Conservation (phyloP, 2,329 filamentous ascomycete genomes). For the Aspergillus sp. region DNA sequence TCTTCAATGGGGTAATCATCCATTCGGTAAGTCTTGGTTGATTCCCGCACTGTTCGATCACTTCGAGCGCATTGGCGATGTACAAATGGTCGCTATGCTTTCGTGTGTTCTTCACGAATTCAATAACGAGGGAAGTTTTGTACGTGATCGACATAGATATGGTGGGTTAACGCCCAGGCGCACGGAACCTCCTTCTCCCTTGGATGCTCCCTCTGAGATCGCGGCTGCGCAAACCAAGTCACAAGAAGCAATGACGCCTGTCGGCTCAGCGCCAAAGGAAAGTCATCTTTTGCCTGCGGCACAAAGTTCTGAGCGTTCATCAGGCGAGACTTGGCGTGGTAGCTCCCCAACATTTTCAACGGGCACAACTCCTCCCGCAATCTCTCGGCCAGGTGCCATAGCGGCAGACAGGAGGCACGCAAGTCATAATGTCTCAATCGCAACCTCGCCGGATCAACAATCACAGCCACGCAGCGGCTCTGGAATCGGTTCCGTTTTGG, state of each 20-base stretch:
- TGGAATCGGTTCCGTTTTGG: constrained; percentile 36
- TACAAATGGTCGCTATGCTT: constrained; percentile 61
- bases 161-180: constrained; percentile 25
- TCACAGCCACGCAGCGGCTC: constrained; percentile 33
- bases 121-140: constrained; percentile 34
- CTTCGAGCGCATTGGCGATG: constrained; percentile 54
- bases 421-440: constrained; percentile 33
- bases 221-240: constrained; percentile 37
- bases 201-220: constrained; percentile 42
- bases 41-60: constrained; percentile 52
- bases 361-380: constrained; percentile 45
- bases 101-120: constrained; percentile 53
- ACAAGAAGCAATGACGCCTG: constrained; percentile 27
- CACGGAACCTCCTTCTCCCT: constrained; percentile 37
- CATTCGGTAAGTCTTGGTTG: constrained; percentile 50
- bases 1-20: constrained; percentile 52
- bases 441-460: constrained; percentile 37
- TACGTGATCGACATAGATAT: constrained; percentile 11
- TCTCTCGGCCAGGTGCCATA: constrained; percentile 36
- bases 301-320: constrained; percentile 46
- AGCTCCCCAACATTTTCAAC: constrained; percentile 47
- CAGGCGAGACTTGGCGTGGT: constrained; percentile 45
- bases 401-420: constrained; percentile 37
- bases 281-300: constrained; percentile 20
- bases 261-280: constrained; percentile 29